Conservation (phyloP, 192 early-diverging fungal species). For the Linnemannia hyalina region DNA sequence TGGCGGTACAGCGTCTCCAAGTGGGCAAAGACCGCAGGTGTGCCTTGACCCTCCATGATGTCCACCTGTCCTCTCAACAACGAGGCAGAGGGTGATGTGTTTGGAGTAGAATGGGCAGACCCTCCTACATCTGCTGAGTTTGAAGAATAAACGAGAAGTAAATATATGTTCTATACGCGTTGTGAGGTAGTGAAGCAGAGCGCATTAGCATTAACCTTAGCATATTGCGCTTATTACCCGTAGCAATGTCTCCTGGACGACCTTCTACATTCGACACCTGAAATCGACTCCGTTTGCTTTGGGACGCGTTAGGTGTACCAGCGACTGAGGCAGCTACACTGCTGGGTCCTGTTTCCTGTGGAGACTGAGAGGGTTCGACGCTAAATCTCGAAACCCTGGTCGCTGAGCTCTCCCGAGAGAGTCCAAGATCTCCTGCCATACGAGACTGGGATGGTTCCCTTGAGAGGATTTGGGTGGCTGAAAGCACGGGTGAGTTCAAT, state of each 20-base stretch:
- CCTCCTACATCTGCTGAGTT: constrained; percentile 14
- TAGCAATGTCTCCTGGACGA: constrained; percentile 6
- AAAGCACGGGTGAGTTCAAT: constrained; percentile 28
- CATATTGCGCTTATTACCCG: constrained; percentile 14
- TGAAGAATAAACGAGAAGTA: neutral
- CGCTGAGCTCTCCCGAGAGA: constrained; percentile 21
- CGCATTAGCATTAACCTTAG: constrained; percentile 1
- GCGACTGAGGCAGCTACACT: neutral
- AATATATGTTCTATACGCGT: neutral
- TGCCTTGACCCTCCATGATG: constrained; percentile 14
- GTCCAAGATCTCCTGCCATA: constrained; percentile 5
- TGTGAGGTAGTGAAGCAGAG: neutral
- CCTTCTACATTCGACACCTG: constrained; percentile 32
- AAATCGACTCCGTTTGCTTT: constrained; percentile 33
- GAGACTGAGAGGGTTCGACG: constrained; percentile 14
- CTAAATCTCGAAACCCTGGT: constrained; percentile 25
- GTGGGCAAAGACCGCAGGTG: constrained; percentile 21
- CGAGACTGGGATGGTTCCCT: constrained; percentile 38
- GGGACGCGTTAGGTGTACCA: constrained; percentile 12
- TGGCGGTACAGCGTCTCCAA: constrained; percentile 57
- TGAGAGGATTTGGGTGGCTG: constrained; percentile 5
- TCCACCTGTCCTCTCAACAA: constrained; percentile 48
- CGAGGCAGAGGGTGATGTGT: constrained; percentile 47
- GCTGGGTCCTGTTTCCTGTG: neutral
- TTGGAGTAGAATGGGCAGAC: constrained; percentile 47